phyloP scores from a whole-genome alignment of 2,329 filamentous ascomycete genomes.

The Elsinoe australis region DNA sequence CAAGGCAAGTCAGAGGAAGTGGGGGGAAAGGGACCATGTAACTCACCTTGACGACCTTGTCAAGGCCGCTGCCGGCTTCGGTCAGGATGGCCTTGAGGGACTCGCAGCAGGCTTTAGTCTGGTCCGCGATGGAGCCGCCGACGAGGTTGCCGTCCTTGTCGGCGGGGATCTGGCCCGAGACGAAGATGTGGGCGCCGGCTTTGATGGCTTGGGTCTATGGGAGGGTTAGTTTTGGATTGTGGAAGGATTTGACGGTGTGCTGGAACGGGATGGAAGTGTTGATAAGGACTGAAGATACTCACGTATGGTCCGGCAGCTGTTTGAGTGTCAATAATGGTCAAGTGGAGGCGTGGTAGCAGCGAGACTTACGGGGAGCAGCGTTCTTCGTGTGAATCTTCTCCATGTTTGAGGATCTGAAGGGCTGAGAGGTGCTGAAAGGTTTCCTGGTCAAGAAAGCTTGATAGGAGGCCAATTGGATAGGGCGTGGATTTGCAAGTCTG shows the following conservation, averaged over 20 bases:
- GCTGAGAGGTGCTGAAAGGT: slow-evolving; percentile 7
- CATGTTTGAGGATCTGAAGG: slow-evolving; percentile 34
- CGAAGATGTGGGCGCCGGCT: slow-evolving; percentile 60
- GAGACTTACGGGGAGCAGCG: slow-evolving; percentile 35
- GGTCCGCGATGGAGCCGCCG: slow-evolving; percentile 57
- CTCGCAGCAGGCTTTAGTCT: slow-evolving; percentile 63
- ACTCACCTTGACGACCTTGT: slow-evolving; percentile 74
- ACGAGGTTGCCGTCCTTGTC: slow-evolving; percentile 54
- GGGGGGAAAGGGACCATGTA: slow-evolving; percentile 7
- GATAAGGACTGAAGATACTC: slow-evolving; percentile 22
- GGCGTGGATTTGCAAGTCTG: not conserved
- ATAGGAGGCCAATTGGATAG: not conserved
- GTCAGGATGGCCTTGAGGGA: slow-evolving; percentile 79
- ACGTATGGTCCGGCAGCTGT: slow-evolving; percentile 38
- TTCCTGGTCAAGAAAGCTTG: not conserved
- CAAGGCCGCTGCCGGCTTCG: slow-evolving; percentile 69
- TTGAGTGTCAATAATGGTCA: not conserved
- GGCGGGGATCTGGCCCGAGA: slow-evolving; percentile 70
- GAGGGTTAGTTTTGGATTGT: not conserved
- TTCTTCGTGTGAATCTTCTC: slow-evolving; percentile 37
- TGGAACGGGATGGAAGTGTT: not conserved
- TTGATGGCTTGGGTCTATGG: slow-evolving; percentile 52
- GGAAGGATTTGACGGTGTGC: too few relatives aligned
- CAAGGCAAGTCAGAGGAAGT: not conserved
- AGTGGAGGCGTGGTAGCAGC: not conserved